Conservation (phyloP, 192 early-diverging fungal genomes). For the Kappamyces sp. region DNA sequence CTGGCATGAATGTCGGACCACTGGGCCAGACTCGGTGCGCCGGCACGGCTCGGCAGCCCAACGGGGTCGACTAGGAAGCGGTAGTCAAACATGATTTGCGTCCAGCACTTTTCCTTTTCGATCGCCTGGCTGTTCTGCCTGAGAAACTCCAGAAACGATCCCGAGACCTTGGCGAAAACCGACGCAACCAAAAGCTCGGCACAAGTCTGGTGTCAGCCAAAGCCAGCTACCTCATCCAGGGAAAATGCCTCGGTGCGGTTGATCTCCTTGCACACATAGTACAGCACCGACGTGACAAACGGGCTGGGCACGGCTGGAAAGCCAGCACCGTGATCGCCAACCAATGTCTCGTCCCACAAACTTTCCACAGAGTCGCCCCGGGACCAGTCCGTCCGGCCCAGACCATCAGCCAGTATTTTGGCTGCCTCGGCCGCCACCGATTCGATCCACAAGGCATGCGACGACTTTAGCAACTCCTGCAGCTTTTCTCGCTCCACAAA, state of each 20-base stretch:
- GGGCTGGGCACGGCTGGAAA: background rate
- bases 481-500: too few species aligned
- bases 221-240: slow-evolving; percentile 8
- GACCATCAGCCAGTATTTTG: background rate
- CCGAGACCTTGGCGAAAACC: background rate
- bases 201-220: slow-evolving; percentile 3
- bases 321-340: background rate
- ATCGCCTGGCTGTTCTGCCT: background rate
- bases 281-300: background rate
- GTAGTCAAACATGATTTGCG: slow-evolving; percentile 7
- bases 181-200: background rate
- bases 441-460: too few species aligned
- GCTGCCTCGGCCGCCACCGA: too few species aligned
- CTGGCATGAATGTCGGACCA: too few species aligned
- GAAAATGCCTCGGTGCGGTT: slow-evolving; percentile 3
- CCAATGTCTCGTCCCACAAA: slow-evolving; percentile 5
- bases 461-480: too few species aligned
- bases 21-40: too few species aligned
- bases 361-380: background rate
- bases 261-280: slow-evolving; percentile 7
- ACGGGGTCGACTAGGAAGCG: background rate
- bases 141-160: background rate
- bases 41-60: background rate
- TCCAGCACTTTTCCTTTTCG: background rate
- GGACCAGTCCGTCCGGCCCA: background rate